A percentile compares a stretch with the other conserved stretches of the same genome.
phyloP scores from a whole-genome alignment of 257 asterid genomes.

The Gentiana straminea region DNA sequence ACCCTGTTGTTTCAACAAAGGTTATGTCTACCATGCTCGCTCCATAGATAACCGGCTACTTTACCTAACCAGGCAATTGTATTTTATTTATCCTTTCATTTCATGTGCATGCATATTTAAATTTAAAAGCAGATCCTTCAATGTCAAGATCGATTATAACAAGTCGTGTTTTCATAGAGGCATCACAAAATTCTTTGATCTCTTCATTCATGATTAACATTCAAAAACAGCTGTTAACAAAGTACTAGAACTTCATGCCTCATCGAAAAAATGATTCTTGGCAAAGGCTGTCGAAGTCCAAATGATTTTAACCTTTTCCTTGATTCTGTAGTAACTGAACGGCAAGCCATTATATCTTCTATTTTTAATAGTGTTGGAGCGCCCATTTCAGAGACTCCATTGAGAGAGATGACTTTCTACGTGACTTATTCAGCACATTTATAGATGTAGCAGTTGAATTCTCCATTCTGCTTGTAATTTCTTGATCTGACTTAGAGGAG shows the following conservation, averaged over 20 bases:
- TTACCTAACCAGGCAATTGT: too few relatives aligned
- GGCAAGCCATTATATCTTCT: neutral
- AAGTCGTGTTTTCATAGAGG: too few relatives aligned
- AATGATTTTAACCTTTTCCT: slow-evolving; percentile 26
- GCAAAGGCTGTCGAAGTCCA: slow-evolving; percentile 52
- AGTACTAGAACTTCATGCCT: slow-evolving; percentile 21
- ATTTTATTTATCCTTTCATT: too few relatives aligned
- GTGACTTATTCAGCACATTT: neutral
- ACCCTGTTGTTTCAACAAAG: too few relatives aligned
- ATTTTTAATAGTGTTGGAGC: slow-evolving; percentile 6
- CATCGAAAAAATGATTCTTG: slow-evolving; percentile 43
- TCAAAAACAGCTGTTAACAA: neutral
- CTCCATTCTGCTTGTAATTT: slow-evolving; percentile 4
- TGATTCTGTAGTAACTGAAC: slow-evolving; percentile 10
- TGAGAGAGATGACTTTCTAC: slow-evolving; percentile 1
- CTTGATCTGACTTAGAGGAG: slow-evolving; percentile 12
- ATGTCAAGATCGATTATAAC: too few relatives aligned
- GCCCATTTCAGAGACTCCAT: slow-evolving; percentile 2
- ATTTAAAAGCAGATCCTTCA: too few relatives aligned
- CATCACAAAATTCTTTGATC: too few relatives aligned
- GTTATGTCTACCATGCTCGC: too few relatives aligned
- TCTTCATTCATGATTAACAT: too few relatives aligned
- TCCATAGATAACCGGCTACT: too few relatives aligned
- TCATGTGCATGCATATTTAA: too few relatives aligned
- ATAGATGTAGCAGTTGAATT: neutral